Evolutionary conservation across 148 eudicot species (phyloP).

Genomic region (Diospyros lotus): DNA sequence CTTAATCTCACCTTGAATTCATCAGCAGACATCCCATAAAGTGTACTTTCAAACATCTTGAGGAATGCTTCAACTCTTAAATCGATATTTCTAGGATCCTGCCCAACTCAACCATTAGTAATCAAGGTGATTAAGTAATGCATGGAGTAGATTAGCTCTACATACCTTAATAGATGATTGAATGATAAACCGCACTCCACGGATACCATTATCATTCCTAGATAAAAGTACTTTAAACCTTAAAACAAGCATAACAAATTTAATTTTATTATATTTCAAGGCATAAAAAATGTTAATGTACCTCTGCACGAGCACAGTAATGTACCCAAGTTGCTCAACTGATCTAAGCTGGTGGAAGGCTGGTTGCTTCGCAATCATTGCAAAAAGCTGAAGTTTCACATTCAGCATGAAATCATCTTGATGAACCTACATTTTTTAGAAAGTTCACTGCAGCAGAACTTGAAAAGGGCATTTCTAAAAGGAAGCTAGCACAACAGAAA

Average conservation of each 20-base stretch:
- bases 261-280: background rate
- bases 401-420: slow-evolving; percentile 76
- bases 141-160: slow-evolving; percentile 5
- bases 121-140: too few species aligned
- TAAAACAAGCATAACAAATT: too few species aligned
- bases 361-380: slow-evolving; percentile 86
- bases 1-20: slow-evolving; percentile 63
- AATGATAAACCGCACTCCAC: slow-evolving; percentile 81
- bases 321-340: slow-evolving; percentile 98
- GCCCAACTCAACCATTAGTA: slow-evolving; percentile 15
- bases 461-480: background rate
- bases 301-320: slow-evolving; percentile 80
- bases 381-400: slow-evolving; percentile 85
- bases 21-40: slow-evolving; percentile 67
- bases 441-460: background rate
- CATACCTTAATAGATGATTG: slow-evolving; percentile 81
- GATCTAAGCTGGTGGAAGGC: slow-evolving; percentile 94
- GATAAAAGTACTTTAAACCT: slow-evolving; percentile 10
- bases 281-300: slow-evolving; percentile 19
- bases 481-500: background rate
- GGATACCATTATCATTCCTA: slow-evolving; percentile 81
- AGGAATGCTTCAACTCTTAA: slow-evolving; percentile 81
- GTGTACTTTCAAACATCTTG: slow-evolving; percentile 59
- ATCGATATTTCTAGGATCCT: slow-evolving; percentile 84
- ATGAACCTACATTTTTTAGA: slow-evolving; percentile 52